Conservation (phyloP, 2,329 filamentous ascomycete species). For the Aspergillus sp. region DNA sequence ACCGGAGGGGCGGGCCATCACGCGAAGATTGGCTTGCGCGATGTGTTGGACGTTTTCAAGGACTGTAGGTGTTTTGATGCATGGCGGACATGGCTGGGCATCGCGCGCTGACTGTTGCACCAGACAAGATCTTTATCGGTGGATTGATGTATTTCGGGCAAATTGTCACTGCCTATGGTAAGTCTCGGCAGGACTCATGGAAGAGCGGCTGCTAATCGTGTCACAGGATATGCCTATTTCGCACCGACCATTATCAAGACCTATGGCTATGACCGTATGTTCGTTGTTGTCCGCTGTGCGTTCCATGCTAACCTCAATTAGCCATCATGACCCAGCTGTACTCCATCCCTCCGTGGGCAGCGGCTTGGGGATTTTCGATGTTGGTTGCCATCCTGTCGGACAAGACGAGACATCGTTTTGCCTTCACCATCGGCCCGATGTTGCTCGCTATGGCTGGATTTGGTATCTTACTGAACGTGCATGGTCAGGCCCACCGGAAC, state of each 20-base stretch:
- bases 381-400: constrained; percentile 71
- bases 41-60: constrained; percentile 64
- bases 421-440: constrained; percentile 69
- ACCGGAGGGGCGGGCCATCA: constrained; percentile 66
- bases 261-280: constrained; percentile 57
- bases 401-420: constrained; percentile 67
- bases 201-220: constrained; percentile 11
- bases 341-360: constrained; percentile 61
- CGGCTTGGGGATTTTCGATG: constrained; percentile 77
- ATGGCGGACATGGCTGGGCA: neutral
- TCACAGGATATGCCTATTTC: constrained; percentile 67
- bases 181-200: constrained; percentile 1
- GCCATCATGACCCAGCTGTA: constrained; percentile 52
- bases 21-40: constrained; percentile 56
- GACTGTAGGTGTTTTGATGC: constrained; percentile 49
- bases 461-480: constrained; percentile 68
- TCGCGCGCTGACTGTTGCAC: constrained; percentile 13
- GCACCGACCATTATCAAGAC: constrained; percentile 67
- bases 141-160: constrained; percentile 80
- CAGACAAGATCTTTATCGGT: constrained; percentile 65
- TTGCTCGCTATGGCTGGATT: constrained; percentile 71
- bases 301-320: constrained; percentile 15
- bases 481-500: constrained; percentile 55
- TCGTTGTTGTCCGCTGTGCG: neutral
- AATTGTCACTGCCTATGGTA: constrained; percentile 70